phyloP scores from a whole-genome alignment of 768 basidiomycete genomes.

The Fomitopsis pulvina region DNA sequence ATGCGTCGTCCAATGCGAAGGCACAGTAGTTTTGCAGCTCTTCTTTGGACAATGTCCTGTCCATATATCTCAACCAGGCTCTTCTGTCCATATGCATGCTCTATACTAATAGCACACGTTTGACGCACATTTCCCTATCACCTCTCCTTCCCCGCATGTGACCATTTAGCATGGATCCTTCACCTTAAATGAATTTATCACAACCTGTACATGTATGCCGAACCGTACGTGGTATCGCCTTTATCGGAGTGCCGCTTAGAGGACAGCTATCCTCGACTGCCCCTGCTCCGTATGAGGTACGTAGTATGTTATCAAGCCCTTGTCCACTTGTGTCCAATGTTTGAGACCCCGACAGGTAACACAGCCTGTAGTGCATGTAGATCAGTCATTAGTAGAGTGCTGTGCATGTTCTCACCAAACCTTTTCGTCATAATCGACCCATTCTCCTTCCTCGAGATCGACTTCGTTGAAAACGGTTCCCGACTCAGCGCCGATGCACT shows the following conservation, averaged over 20 bases:
- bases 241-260: too few species aligned
- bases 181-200: too few species aligned
- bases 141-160: conserved; percentile 1
- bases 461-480: conserved; percentile 57
- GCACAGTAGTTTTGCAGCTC: too few species aligned
- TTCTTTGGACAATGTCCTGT: background rate
- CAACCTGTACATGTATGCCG: too few species aligned
- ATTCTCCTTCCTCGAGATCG: conserved; percentile 61
- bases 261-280: too few species aligned
- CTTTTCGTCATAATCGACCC: conserved; percentile 93
- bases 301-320: conserved; percentile 44
- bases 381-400: background rate
- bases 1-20: background rate
- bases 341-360: conserved; percentile 65
- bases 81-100: conserved; percentile 13
- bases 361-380: conserved; percentile 35
- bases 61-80: too few species aligned
- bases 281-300: too few species aligned
- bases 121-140: background rate
- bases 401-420: conserved; percentile 27
- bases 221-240: too few species aligned
- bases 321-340: conserved; percentile 58
- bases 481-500: conserved; percentile 54
- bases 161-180: too few species aligned
- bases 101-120: conserved; percentile 17